These are phyloP conservation scores for Debaryomyces tyrocola DNA, from an alignment of 805 yeast species.

Conservation along the genomic window DNA sequence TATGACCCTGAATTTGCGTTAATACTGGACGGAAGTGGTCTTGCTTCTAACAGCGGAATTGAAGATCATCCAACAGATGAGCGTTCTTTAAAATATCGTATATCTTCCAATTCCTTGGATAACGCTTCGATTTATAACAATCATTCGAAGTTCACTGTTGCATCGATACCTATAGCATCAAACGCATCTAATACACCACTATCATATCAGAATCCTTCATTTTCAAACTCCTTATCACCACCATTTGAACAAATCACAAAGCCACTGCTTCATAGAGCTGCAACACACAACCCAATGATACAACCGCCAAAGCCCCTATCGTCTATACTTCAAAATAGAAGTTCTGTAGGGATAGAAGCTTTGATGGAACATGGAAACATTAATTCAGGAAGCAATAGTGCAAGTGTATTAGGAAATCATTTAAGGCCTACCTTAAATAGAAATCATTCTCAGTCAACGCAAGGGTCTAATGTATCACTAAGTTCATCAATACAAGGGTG, in stretches of 20 bases:
- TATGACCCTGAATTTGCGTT: conserved; percentile 2
- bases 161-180: background rate
- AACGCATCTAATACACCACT: background rate
- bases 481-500: conserved; percentile 13
- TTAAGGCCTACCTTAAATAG: conserved; percentile 31
- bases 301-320: conserved; percentile 5
- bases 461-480: conserved; percentile 26
- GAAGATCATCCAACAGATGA: background rate
- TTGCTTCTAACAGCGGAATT: background rate
- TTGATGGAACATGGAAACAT: background rate
- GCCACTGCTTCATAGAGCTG: conserved; percentile 9
- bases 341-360: background rate
- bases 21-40: background rate
- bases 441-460: conserved; percentile 35
- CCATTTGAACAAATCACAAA: background rate
- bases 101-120: background rate
- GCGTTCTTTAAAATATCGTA: background rate
- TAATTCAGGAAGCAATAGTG: conserved; percentile 1
- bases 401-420: background rate
- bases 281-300: conserved; percentile 6
- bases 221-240: background rate
- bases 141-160: background rate
- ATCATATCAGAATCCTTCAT: background rate
- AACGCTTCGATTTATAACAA: background rate
- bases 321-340: conserved; percentile 15